These are phyloP conservation scores for Inga oerstediana DNA, from an alignment of 306 rosid genomes.

Conservation along the genomic window DNA sequence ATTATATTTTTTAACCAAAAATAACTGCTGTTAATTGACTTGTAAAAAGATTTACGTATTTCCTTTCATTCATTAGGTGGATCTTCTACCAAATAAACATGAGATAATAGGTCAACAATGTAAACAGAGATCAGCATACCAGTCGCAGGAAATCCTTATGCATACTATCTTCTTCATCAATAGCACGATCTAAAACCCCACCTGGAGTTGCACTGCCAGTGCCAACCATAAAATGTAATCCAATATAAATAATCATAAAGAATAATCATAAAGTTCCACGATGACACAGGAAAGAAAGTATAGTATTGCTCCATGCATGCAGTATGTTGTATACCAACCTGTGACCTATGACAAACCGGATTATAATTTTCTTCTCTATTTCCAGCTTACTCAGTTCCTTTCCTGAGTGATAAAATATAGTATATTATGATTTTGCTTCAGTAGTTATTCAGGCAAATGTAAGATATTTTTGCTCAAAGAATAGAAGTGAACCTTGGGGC, in stretches of 20 bases:
- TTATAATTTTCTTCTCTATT: constrained; percentile 2
- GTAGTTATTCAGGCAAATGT: neutral
- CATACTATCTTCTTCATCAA: constrained; percentile 8
- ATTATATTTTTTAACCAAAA: neutral
- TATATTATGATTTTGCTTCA: neutral
- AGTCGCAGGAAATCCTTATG: constrained; percentile 10
- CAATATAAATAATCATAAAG: neutral
- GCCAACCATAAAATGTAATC: neutral
- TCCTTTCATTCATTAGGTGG: neutral
- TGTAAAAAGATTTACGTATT: neutral
- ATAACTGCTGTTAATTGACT: neutral
- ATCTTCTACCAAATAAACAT: neutral
- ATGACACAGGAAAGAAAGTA: neutral
- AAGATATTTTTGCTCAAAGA: neutral
- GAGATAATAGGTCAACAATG: neutral
- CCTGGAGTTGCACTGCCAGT: constrained; percentile 17
- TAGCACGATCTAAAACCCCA: constrained; percentile 7
- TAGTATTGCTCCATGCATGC: neutral
- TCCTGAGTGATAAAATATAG: neutral
- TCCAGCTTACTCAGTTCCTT: neutral
- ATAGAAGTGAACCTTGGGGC: constrained; percentile 19
- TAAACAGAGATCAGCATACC: neutral
- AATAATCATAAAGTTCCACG: neutral
- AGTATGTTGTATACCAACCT: neutral
- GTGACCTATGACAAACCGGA: constrained; percentile 5